phyloP scores from a whole-genome alignment of 257 asterid genomes.

The Plantago ovata region DNA sequence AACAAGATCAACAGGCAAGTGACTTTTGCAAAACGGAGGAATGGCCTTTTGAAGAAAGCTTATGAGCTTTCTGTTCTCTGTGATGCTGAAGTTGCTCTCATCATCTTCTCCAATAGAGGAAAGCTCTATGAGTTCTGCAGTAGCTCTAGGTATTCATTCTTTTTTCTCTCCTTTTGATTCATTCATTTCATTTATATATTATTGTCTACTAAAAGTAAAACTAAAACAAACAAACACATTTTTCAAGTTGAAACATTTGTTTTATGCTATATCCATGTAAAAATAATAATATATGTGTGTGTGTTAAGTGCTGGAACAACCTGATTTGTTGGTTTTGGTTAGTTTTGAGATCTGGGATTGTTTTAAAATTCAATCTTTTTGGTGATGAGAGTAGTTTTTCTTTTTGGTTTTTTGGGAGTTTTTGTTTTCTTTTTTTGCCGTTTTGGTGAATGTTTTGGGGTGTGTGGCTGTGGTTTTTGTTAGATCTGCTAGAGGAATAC shows the following conservation, averaged over 20 bases:
- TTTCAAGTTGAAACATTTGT: neutral
- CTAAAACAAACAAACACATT: slow-evolving; percentile 16
- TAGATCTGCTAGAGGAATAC: slow-evolving; percentile 98
- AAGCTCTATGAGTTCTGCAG: slow-evolving; percentile 98
- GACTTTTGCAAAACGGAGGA: slow-evolving; percentile 89
- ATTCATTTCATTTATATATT: too few relatives aligned
- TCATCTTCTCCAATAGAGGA: slow-evolving; percentile 99
- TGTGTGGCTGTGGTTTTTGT: slow-evolving; percentile 56
- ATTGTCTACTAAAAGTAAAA: slow-evolving; percentile 5
- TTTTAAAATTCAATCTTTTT: slow-evolving; percentile 31
- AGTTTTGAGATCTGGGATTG: slow-evolving; percentile 35
- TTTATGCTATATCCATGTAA: neutral
- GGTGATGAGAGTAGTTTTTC: slow-evolving; percentile 22
- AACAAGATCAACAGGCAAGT: slow-evolving; percentile 97
- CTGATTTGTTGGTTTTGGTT: neutral
- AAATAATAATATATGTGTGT: neutral
- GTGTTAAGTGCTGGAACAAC: slow-evolving; percentile 11
- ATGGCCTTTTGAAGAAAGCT: slow-evolving; percentile 94
- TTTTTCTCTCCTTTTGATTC: too few relatives aligned
- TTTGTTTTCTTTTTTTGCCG: slow-evolving; percentile 45
- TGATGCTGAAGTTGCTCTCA: slow-evolving; percentile 92
- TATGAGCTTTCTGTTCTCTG: slow-evolving; percentile 94
- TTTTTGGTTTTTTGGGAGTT: slow-evolving; percentile 24
- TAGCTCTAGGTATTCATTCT: slow-evolving; percentile 74
- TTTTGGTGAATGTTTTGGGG: slow-evolving; percentile 68